Conservation (phyloP, 1,139 yeast genomes). For the Debaryomyces subglobosus region DNA sequence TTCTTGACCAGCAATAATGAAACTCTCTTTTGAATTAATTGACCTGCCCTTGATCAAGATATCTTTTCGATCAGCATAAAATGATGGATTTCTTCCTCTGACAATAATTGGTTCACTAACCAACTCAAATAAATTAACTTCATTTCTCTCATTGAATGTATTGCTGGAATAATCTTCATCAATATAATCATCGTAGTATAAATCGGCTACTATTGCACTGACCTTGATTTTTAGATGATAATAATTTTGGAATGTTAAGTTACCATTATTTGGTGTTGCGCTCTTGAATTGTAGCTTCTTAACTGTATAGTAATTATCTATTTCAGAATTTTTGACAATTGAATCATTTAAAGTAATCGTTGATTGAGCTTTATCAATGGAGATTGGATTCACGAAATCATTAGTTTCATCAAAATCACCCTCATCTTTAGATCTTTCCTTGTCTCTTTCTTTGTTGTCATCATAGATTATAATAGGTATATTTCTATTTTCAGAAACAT, state of each 20-base stretch:
- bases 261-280: slow-evolving; percentile 69
- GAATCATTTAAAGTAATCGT: slow-evolving; percentile 36
- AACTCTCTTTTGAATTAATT: slow-evolving; percentile 25
- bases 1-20: slow-evolving; percentile 18
- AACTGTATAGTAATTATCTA: slow-evolving; percentile 39
- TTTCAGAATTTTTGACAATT: slow-evolving; percentile 23
- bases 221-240: slow-evolving; percentile 52
- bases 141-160: slow-evolving; percentile 32
- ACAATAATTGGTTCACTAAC: slow-evolving; percentile 59
- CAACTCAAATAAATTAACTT: slow-evolving; percentile 36
- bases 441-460: slow-evolving; percentile 28
- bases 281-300: slow-evolving; percentile 58
- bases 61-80: slow-evolving; percentile 60
- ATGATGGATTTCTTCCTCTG: slow-evolving; percentile 67
- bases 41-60: slow-evolving; percentile 39
- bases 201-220: slow-evolving; percentile 48
- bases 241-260: slow-evolving; percentile 57
- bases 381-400: slow-evolving; percentile 25
- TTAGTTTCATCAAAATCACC: slow-evolving; percentile 19
- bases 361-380: slow-evolving; percentile 26
- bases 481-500: slow-evolving; percentile 28
- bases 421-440: slow-evolving; percentile 17
- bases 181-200: slow-evolving; percentile 45
- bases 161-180: slow-evolving; percentile 31
- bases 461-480: slow-evolving; percentile 39